Evolutionary conservation across 805 yeast species (phyloP).

Genomic region (Pichia membranifaciens): DNA sequence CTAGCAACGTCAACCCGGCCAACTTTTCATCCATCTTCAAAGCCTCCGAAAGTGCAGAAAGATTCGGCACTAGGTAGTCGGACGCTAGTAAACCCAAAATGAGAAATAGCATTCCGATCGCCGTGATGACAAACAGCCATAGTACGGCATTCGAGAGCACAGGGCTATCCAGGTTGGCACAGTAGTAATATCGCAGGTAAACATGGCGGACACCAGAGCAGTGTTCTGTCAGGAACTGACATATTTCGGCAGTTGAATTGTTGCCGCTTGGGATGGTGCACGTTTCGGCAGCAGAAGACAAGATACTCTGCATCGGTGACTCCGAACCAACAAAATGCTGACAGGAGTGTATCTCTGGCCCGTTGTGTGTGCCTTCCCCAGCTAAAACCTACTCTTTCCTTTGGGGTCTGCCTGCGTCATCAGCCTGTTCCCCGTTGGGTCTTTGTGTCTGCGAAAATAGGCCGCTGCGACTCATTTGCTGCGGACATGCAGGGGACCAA

Average conservation of each 20-base stretch:
- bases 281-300: neutral
- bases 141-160: constrained; percentile 9
- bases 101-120: constrained; percentile 43
- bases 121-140: constrained; percentile 9
- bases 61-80: constrained; percentile 74
- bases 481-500: too few species aligned
- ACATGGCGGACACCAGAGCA: constrained; percentile 19
- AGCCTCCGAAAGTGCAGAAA: constrained; percentile 56
- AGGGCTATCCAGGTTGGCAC: constrained; percentile 13
- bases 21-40: constrained; percentile 67
- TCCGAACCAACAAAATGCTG: too few species aligned
- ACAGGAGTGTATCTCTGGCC: too few species aligned
- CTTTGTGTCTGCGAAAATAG: too few species aligned
- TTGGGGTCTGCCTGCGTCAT: too few species aligned
- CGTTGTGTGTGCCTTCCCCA: too few species aligned
- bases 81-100: constrained; percentile 76
- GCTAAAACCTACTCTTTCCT: too few species aligned
- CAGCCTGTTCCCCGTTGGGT: too few species aligned
- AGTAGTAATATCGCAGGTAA: constrained; percentile 24
- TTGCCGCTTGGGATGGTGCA: constrained; percentile 12
- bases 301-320: too few species aligned
- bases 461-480: too few species aligned
- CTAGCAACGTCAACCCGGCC: constrained; percentile 81
- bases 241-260: constrained; percentile 12
- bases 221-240: constrained; percentile 18